A percentile compares a stretch with the other conserved stretches of the same genome.
Evolutionary conservation across 179 eudicot species (phyloP).

Genomic region (Beta lomatogona): DNA sequence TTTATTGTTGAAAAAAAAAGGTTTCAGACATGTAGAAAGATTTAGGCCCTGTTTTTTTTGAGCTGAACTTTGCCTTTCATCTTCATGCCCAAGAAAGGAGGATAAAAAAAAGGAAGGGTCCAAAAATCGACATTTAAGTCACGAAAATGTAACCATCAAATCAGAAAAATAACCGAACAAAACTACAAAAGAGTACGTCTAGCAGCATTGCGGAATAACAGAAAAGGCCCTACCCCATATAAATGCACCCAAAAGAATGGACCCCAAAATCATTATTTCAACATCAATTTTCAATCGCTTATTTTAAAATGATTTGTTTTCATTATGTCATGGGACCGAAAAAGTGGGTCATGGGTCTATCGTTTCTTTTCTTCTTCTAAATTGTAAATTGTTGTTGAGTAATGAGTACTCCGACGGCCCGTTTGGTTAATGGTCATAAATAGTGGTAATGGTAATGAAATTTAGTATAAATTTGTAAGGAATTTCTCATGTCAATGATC

Average conservation of each 20-base stretch:
- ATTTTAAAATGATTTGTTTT: background rate
- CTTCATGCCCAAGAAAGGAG: background rate
- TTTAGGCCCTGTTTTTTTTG: background rate
- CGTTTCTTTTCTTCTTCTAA: too few species aligned
- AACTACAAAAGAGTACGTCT: background rate
- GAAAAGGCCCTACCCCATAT: background rate
- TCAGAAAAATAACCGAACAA: slow-evolving; percentile 16
- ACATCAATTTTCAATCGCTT: background rate
- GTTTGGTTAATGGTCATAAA: too few species aligned
- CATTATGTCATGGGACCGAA: background rate
- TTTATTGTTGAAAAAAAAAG: too few species aligned
- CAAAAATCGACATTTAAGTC: background rate
- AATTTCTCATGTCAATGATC: too few species aligned
- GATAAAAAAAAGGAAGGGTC: slow-evolving; percentile 5
- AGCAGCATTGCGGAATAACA: slow-evolving; percentile 10
- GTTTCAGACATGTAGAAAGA: background rate
- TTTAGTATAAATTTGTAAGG: too few species aligned
- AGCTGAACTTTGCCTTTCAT: too few species aligned
- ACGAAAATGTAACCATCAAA: slow-evolving; percentile 13
- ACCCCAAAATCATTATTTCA: slow-evolving; percentile 2
- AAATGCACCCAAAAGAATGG: slow-evolving; percentile 7
- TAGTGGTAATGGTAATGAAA: too few species aligned
- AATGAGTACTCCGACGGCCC: too few species aligned
- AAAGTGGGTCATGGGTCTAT: background rate
- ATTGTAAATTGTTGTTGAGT: background rate